These are phyloP conservation scores for Aspergillus floridensis DNA, from an alignment of 2,329 filamentous ascomycete genomes.

Conservation along the genomic window DNA sequence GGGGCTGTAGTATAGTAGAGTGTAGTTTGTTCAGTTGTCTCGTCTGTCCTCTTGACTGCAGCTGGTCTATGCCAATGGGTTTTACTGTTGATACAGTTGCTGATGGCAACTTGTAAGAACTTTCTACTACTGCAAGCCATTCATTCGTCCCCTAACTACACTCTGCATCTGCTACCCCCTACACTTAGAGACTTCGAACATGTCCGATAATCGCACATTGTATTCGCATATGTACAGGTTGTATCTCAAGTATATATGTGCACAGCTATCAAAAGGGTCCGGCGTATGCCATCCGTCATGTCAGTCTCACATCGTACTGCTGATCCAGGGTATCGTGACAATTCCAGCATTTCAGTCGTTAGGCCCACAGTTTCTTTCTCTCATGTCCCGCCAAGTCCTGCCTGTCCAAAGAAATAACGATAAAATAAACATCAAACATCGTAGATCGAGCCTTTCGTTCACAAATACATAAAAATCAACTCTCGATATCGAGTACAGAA, in stretches of 20 bases:
- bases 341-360: constrained; percentile 1
- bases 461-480: background rate
- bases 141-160: too few species aligned
- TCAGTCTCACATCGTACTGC: background rate
- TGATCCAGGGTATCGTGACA: background rate
- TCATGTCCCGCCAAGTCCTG: background rate
- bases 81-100: too few species aligned
- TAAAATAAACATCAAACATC: background rate
- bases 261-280: constrained; percentile 7
- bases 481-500: background rate
- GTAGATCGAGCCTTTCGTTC: background rate
- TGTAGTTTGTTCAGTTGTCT: too few species aligned
- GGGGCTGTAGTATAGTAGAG: too few species aligned
- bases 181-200: too few species aligned
- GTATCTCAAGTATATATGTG: background rate
- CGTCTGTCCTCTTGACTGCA: too few species aligned
- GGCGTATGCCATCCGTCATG: background rate
- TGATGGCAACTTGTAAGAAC: too few species aligned
- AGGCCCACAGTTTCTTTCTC: background rate
- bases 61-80: too few species aligned
- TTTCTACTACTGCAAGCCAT: too few species aligned
- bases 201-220: background rate
- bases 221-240: constrained; percentile 15
- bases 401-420: background rate
- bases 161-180: too few species aligned